phyloP scores from a whole-genome alignment of 169 alveolate genomes.

The Plasmodium vivax region DNA sequence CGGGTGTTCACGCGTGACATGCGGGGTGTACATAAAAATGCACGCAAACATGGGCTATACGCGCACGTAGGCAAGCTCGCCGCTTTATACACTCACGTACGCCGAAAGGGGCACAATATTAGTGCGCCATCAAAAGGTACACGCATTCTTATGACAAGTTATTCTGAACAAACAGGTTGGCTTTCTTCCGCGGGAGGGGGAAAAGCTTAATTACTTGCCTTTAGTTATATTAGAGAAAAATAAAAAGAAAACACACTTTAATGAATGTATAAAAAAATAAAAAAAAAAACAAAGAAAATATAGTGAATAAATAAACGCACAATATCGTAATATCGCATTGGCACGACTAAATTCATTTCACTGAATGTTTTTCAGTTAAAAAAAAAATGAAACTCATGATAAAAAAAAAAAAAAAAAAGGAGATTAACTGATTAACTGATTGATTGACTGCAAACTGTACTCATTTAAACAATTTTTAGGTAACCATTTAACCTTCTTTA shows the following conservation, averaged over 20 bases:
- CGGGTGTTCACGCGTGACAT: background rate
- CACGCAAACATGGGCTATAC: background rate
- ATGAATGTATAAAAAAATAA: background rate
- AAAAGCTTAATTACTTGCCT: conserved; percentile 22
- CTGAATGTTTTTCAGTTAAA: background rate
- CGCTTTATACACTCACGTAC: background rate
- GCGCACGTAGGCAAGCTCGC: background rate
- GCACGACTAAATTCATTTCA: background rate
- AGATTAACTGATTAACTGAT: background rate
- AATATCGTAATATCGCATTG: background rate
- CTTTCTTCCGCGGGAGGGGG: conserved; percentile 7
- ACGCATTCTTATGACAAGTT: background rate
- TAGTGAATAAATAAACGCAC: background rate
- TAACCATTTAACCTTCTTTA: background rate
- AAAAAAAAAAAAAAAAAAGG: background rate
- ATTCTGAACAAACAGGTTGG: conserved; percentile 31
- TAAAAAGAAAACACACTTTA: conserved; percentile 8
- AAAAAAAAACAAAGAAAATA: background rate
- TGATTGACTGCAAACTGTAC: background rate
- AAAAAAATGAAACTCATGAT: background rate
- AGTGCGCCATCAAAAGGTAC: background rate
- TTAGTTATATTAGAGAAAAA: conserved; percentile 35
- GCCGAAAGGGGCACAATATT: background rate
- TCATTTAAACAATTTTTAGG: background rate
- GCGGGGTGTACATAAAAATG: background rate